A percentile compares a stretch with the other conserved stretches of the same genome.
phyloP scores from a whole-genome alignment of 2,329 filamentous ascomycete species.

The Didymella exigua region DNA sequence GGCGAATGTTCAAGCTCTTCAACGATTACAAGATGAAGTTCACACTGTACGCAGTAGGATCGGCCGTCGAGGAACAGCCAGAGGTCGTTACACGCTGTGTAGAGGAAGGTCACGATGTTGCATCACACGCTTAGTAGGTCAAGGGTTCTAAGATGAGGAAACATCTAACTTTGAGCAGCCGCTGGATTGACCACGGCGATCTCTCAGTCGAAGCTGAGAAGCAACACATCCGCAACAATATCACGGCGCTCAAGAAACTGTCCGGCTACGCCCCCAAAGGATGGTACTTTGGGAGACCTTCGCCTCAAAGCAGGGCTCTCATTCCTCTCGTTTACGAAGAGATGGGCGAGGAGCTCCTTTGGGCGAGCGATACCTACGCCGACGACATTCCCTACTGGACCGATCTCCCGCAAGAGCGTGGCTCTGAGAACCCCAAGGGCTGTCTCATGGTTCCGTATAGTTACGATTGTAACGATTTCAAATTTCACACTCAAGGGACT shows the following conservation, averaged over 20 bases:
- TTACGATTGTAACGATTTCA: constrained; percentile 62
- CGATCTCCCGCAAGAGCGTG: constrained; percentile 57
- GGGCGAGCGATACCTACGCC: constrained; percentile 58
- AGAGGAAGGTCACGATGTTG: constrained; percentile 58
- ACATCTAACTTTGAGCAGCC: no score
- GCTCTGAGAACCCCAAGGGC: constrained; percentile 51
- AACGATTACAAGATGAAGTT: constrained; percentile 57
- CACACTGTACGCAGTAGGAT: constrained; percentile 58
- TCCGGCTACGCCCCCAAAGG: constrained; percentile 46
- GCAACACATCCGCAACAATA: constrained; percentile 47
- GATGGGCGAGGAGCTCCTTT: constrained; percentile 58
- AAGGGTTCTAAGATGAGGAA: no score
- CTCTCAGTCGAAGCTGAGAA: constrained; percentile 55
- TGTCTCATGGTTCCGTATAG: constrained; percentile 61
- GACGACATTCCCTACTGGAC: constrained; percentile 64
- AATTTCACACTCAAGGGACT: constrained; percentile 50
- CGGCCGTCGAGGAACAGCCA: constrained; percentile 56
- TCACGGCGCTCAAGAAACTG: constrained; percentile 6
- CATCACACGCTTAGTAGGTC: constrained; percentile 58
- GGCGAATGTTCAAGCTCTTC: constrained; percentile 58
- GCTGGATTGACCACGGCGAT: constrained; percentile 60
- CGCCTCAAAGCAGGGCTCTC: constrained; percentile 45
- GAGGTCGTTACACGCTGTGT: constrained; percentile 56
- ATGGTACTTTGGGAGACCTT: constrained; percentile 57
- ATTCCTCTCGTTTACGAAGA: constrained; percentile 44